Evolutionary conservation across 78 protist genomes (phyloP).

Genomic region (Speleostelium caveatum): DNA sequence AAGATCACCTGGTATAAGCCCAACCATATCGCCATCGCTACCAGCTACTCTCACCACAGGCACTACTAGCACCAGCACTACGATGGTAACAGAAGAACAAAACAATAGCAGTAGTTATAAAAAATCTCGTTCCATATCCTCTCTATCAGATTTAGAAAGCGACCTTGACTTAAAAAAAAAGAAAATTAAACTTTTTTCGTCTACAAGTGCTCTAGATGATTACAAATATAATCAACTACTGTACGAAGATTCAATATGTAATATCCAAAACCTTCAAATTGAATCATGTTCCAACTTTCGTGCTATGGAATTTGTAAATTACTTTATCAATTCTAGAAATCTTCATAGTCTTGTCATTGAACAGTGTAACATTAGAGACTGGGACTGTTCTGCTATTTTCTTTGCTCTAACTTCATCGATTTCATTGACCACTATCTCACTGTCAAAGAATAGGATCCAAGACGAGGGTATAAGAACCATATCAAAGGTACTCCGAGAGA

Average conservation of each 20-base stretch:
- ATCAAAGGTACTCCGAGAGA: conserved; percentile 2
- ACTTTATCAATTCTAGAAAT: conserved; percentile 11
- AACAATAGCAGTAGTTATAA: no score
- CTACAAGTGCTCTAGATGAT: conserved; percentile 14
- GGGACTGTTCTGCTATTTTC: conserved; percentile 22
- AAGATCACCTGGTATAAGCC: background rate
- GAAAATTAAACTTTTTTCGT: conserved; percentile 16
- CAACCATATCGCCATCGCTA: background rate
- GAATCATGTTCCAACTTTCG: conserved; percentile 33
- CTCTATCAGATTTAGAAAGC: no score
- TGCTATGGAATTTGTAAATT: conserved; percentile 46
- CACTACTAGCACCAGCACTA: no score
- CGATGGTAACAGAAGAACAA: no score
- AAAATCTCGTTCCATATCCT: no score
- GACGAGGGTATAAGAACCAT: conserved; percentile 55
- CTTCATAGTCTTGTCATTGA: conserved; percentile 7
- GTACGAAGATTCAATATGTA: conserved; percentile 22
- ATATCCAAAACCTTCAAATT: conserved; percentile 10
- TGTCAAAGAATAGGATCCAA: conserved; percentile 11
- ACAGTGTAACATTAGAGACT: conserved; percentile 29
- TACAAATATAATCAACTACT: conserved; percentile 23
- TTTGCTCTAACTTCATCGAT: conserved; percentile 12
- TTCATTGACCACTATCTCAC: background rate
- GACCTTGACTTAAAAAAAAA: no score
- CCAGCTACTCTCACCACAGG: background rate